Base-by-base conservation (phyloP, 2,329 filamentous ascomycete genomes). In the Lachnellula arida region DNA sequence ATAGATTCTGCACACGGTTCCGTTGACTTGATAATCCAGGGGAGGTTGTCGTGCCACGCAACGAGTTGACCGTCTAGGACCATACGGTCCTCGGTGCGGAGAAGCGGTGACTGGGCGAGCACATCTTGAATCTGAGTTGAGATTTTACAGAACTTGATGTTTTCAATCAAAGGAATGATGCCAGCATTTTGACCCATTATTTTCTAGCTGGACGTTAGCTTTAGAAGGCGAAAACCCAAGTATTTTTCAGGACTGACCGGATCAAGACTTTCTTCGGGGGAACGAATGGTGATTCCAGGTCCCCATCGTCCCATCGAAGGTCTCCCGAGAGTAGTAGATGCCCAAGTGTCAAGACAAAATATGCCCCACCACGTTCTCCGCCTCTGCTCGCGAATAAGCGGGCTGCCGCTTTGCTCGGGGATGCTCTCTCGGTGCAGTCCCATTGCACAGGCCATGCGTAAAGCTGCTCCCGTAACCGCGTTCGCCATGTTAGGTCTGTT, bases 401-500 rank as follows among this genome's bases (percentile, higher is more conserved):
- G 48, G 35, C 59, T 63, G 14, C 44, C 58, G 17, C 46, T 52
- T 39, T 60, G 57, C 12, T 67, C 65, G 49, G 74, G 64, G 49
- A 77, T 58, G 69, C 75, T 70, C 72, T 90, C 87, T 51, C 86
- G 79, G 69, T 91, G 87, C 15, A 91, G 72, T 1, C 87, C 87
- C 28, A 91, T 76, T 1, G 86, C 84, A 58, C 84, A 87, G n/a
- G 87, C 87, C 81, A 91, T 88, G 53, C 87, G 78, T 54, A 89
- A 77, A 3, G 86, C 84, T 2, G 86, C 86, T 17, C 87, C 87
- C 65, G 88, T 81, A 9, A 91, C 76, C 23, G 86, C 83, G 67
- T 89, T 88, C 15, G 87, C 88, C 75, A 90, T 86, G 66, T 90
- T 90, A 1, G 87, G 87, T 19, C 86, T 79, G 71, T 89, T 89